Percentiles rank a stretch among this genome's conserved stretches.
Conservation (phyloP, 495 filamentous ascomycete genomes). For the Penicillium manginii region DNA sequence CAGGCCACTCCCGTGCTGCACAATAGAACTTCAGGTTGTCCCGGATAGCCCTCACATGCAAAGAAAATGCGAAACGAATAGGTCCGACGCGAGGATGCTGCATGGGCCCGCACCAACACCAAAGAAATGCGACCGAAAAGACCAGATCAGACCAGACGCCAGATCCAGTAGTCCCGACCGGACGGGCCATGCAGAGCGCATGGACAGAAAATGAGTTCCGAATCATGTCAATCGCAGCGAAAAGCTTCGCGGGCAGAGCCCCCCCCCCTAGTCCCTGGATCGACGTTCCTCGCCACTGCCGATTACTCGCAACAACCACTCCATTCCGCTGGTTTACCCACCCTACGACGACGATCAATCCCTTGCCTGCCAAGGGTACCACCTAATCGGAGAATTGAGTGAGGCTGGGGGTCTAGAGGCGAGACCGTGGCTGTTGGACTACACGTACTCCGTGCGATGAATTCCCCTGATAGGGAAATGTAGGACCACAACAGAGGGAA, state of each 20-base stretch:
- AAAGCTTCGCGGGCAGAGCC: background rate
- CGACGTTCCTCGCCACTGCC: slow-evolving; percentile 8
- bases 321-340: slow-evolving; percentile 15
- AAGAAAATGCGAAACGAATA: slow-evolving; percentile 5
- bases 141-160: background rate
- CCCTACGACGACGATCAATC: background rate
- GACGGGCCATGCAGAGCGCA: slow-evolving; percentile 9
- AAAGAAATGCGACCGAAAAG: background rate
- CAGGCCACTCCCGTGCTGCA: background rate
- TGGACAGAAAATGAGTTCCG: slow-evolving; percentile 19
- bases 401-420: no score
- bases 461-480: no score
- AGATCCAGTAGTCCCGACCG: background rate
- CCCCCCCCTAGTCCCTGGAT: slow-evolving; percentile 9
- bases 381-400: background rate
- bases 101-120: slow-evolving; percentile 2
- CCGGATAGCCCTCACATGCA: background rate
- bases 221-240: slow-evolving; percentile 13
- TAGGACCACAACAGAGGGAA: no score
- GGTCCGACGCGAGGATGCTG: slow-evolving; percentile 11
- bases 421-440: background rate
- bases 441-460: no score
- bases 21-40: background rate
- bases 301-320: slow-evolving; percentile 1
- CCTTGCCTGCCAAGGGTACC: slow-evolving; percentile 2